Conservation (phyloP, 108 stramenopile genomes). For the Conticribra guillardii region DNA sequence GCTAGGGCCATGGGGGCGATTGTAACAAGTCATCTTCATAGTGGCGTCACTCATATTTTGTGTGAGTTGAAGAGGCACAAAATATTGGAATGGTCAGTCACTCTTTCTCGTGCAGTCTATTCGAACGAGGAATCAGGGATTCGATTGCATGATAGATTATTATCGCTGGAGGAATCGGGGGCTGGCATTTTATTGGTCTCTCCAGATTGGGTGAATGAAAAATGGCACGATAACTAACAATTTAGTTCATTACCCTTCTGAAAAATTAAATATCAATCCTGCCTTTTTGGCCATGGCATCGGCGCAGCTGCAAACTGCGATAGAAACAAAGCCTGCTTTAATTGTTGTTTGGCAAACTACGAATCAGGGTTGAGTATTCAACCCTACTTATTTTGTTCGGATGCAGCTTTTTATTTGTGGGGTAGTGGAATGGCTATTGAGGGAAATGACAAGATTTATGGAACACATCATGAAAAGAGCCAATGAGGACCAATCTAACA, state of each 20-base stretch:
- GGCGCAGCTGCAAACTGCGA: no score
- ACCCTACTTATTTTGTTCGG: no score
- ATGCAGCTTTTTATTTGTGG: no score
- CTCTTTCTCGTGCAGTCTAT: slow-evolving; percentile 33
- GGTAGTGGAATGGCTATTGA: no score
- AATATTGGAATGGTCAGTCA: slow-evolving; percentile 36
- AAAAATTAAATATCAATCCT: no score
- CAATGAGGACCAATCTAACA: no score
- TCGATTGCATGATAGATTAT: slow-evolving; percentile 25
- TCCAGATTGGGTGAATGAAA: slow-evolving; percentile 36
- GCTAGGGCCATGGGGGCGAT: slow-evolving; percentile 62
- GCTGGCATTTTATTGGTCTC: slow-evolving; percentile 23
- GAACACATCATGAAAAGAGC: no score
- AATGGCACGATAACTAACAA: slow-evolving; percentile 6
- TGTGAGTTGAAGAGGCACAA: slow-evolving; percentile 53
- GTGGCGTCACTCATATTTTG: slow-evolving; percentile 65
- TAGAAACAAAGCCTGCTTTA: no score
- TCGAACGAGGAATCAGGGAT: slow-evolving; percentile 17
- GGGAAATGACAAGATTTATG: no score
- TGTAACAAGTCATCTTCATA: slow-evolving; percentile 56
- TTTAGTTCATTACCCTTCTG: not conserved
- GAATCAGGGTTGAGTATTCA: no score
- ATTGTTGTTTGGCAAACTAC: no score
- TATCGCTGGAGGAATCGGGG: slow-evolving; percentile 31
- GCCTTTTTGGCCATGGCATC: no score